Evolutionary conservation across 768 basidiomycete genomes (phyloP).

Genomic region (Leccinum boreale): DNA sequence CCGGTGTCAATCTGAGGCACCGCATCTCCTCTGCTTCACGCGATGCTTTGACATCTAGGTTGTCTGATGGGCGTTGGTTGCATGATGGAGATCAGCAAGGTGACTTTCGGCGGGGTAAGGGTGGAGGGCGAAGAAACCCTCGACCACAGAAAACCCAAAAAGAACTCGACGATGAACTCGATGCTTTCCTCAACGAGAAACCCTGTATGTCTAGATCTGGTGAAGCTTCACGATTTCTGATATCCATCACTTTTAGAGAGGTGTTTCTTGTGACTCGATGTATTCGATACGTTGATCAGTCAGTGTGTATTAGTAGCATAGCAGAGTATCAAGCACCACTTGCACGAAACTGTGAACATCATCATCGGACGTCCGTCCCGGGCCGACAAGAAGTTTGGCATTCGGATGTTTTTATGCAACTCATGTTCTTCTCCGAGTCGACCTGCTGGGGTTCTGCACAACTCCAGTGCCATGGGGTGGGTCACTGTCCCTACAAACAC

Average conservation of each 20-base stretch:
- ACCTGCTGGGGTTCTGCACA: not conserved
- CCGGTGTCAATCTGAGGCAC: constrained; percentile 38
- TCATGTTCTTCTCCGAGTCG: not conserved
- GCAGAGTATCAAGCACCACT: constrained; percentile 6
- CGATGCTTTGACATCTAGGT: constrained; percentile 18
- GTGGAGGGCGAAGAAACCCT: constrained; percentile 38
- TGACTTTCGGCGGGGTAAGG: constrained; percentile 27
- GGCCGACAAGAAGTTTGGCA: not conserved
- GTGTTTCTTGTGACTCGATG: not conserved
- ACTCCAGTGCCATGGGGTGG: not conserved
- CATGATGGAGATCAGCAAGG: constrained; percentile 23
- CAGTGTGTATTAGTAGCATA: constrained; percentile 4
- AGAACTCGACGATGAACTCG: constrained; percentile 81
- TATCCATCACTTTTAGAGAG: not conserved
- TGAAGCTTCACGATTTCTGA: constrained; percentile 6
- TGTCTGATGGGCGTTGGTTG: constrained; percentile 16
- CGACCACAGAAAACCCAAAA: constrained; percentile 59
- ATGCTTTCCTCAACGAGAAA: constrained; percentile 65
- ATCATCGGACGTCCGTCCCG: not conserved
- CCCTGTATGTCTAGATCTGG: constrained; percentile 24
- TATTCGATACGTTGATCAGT: not conserved
- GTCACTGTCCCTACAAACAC: no score
- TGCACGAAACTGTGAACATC: not conserved
- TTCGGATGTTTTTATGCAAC: not conserved
- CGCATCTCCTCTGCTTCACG: constrained; percentile 42